These are phyloP conservation scores for Leccinum sublutescens DNA, from an alignment of 768 basidiomycete genomes.

Conservation along the genomic window DNA sequence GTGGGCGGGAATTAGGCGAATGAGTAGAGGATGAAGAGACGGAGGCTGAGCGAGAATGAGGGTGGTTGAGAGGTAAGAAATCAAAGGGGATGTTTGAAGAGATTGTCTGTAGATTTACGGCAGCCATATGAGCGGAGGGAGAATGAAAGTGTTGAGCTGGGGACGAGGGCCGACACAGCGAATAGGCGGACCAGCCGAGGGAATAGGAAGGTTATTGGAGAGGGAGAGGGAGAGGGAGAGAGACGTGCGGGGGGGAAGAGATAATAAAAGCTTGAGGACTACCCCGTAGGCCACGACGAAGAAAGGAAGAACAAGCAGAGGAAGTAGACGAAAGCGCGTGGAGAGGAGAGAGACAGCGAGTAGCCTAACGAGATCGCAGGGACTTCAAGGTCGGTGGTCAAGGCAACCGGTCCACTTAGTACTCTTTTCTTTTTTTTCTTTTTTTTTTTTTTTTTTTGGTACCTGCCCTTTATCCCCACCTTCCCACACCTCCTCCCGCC, in stretches of 20 bases:
- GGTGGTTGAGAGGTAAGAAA: conserved; percentile 59
- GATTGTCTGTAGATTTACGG: conserved; percentile 74
- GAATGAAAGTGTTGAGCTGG: conserved; percentile 40
- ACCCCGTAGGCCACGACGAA: conserved; percentile 26
- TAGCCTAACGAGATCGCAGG: conserved; percentile 33
- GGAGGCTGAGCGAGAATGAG: conserved; percentile 76
- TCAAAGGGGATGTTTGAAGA: conserved; percentile 66
- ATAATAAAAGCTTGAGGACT: conserved; percentile 17
- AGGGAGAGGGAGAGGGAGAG: not conserved
- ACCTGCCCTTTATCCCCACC: conserved; percentile 22
- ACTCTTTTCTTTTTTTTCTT: not conserved
- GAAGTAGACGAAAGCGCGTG: conserved; percentile 23
- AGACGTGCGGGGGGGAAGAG: not conserved
- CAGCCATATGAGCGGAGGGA: conserved; percentile 51
- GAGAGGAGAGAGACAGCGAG: conserved; percentile 10
- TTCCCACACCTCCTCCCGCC: conserved; percentile 10
- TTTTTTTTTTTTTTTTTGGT: not conserved
- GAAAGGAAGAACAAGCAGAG: conserved; percentile 9
- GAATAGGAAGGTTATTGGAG: conserved; percentile 1
- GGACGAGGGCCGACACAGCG: conserved; percentile 32
- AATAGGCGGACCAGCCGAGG: conserved; percentile 59
- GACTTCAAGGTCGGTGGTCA: conserved; percentile 47
- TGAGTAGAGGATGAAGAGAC: conserved; percentile 74
- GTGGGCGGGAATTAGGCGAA: conserved; percentile 71
- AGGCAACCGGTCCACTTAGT: conserved; percentile 40